phyloP scores from a whole-genome alignment of 1,284 basidiomycete genomes.

The Fomitopsis betulina region DNA sequence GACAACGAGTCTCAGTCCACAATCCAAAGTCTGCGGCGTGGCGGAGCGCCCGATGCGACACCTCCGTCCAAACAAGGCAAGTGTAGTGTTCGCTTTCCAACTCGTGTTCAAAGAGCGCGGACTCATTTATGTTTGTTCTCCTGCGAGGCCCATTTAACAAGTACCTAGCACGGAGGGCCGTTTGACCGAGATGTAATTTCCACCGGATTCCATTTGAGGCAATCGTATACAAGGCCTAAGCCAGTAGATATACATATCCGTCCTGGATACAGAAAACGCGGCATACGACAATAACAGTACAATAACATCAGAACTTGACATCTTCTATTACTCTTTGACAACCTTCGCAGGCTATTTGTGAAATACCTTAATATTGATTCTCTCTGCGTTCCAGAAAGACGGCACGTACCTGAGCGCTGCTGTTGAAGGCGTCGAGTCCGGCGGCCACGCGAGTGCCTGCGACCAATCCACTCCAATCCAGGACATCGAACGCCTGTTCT shows the following conservation, averaged over 20 bases:
- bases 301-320: background rate
- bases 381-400: background rate
- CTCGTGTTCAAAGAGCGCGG: background rate
- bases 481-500: constrained; percentile 38
- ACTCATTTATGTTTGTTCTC: no score
- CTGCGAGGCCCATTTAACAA: no score
- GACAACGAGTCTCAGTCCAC: background rate
- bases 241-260: background rate
- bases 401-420: constrained; percentile 35
- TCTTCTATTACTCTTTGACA: constrained; percentile 2
- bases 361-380: background rate
- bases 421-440: constrained; percentile 62
- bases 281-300: background rate
- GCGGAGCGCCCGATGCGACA: background rate
- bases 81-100: background rate
- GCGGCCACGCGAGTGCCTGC: constrained; percentile 67
- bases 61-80: background rate
- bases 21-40: background rate
- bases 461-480: constrained; percentile 74
- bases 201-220: background rate
- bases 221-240: background rate
- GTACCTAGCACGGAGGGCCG: no score
- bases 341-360: constrained; percentile 6
- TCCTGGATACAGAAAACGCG: background rate
- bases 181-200: no score